Conservation (phyloP, 208 protist genomes). For the Blechomonas ayalai region DNA sequence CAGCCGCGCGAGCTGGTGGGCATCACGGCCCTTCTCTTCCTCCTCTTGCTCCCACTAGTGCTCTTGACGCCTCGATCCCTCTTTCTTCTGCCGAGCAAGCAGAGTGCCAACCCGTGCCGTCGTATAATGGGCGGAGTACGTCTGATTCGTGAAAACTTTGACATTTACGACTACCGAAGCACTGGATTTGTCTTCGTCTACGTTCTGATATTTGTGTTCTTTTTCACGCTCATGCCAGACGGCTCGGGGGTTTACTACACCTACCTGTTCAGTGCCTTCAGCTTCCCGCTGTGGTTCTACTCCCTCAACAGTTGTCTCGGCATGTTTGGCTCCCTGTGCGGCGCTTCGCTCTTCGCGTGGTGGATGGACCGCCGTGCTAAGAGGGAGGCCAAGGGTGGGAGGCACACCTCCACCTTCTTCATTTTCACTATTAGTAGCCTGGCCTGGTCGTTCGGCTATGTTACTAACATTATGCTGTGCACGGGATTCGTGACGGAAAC, state of each 20-base stretch:
- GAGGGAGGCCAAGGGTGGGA: slow-evolving; percentile 13
- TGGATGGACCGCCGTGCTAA: slow-evolving; percentile 27
- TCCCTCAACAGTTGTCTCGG: slow-evolving; percentile 22
- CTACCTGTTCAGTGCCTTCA: slow-evolving; percentile 27
- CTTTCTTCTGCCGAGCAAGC: slow-evolving; percentile 14
- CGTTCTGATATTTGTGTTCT: slow-evolving; percentile 36
- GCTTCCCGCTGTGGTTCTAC: slow-evolving; percentile 29
- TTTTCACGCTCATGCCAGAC: slow-evolving; percentile 42
- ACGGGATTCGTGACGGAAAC: slow-evolving; percentile 22
- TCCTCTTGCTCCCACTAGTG: slow-evolving; percentile 16
- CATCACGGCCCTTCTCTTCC: slow-evolving; percentile 12
- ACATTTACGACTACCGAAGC: slow-evolving; percentile 10
- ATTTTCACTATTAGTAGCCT: slow-evolving; percentile 36
- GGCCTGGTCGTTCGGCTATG: slow-evolving; percentile 34
- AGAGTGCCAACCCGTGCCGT: slow-evolving; percentile 11
- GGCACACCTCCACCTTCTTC: slow-evolving; percentile 23
- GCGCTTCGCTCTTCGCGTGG: slow-evolving; percentile 27
- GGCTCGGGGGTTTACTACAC: slow-evolving; percentile 27
- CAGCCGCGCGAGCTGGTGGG: slow-evolving; percentile 10
- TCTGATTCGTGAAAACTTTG: slow-evolving; percentile 10
- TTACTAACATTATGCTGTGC: slow-evolving; percentile 37
- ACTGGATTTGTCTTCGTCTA: slow-evolving; percentile 27
- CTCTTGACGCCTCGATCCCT: slow-evolving; percentile 10
- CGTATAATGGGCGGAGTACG: slow-evolving; percentile 1
- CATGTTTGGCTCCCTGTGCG: slow-evolving; percentile 24